Evolutionary conservation across 2,329 filamentous ascomycete genomes (phyloP).

Genomic region (Fusarium protoensiforme): DNA sequence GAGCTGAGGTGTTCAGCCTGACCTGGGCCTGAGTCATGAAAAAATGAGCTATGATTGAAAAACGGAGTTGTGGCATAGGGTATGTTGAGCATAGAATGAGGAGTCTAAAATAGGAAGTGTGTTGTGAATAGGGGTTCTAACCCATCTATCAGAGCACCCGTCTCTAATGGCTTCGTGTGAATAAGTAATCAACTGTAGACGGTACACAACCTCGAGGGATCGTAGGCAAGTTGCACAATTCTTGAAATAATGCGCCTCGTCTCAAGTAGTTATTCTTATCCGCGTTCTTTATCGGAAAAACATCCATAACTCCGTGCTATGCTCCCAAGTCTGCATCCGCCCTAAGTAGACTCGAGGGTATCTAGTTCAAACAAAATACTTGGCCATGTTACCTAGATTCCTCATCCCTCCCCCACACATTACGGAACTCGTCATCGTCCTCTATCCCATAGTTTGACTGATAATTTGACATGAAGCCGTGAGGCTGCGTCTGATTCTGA

Average conservation of each 20-base stretch:
- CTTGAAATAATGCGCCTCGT: not conserved
- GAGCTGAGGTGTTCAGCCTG: slow-evolving; percentile 55
- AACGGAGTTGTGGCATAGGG: not conserved
- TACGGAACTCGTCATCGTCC: slow-evolving; percentile 58
- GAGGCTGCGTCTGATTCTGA: slow-evolving; percentile 20
- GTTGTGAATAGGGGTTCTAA: not conserved
- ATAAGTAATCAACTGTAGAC: not conserved
- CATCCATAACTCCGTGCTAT: slow-evolving; percentile 46
- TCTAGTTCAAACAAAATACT: slow-evolving; percentile 25
- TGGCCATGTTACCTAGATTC: slow-evolving; percentile 32
- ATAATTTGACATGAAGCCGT: slow-evolving; percentile 35
- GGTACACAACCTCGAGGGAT: not conserved
- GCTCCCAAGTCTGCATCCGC: slow-evolving; percentile 17
- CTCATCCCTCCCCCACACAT: slow-evolving; percentile 55
- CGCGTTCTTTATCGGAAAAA: not conserved
- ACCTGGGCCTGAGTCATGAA: slow-evolving; percentile 43
- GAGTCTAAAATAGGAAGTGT: slow-evolving; percentile 2
- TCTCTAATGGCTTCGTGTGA: not conserved
- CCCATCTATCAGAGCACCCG: not conserved
- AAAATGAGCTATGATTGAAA: not conserved
- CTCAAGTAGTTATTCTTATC: slow-evolving; percentile 5
- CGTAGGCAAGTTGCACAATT: not conserved
- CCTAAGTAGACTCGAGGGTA: slow-evolving; percentile 25
- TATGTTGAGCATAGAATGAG: not conserved
- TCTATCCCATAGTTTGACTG: slow-evolving; percentile 46